These are phyloP conservation scores for Curvularia lunata DNA, from an alignment of 2,329 filamentous ascomycete species.

Conservation along the genomic window DNA sequence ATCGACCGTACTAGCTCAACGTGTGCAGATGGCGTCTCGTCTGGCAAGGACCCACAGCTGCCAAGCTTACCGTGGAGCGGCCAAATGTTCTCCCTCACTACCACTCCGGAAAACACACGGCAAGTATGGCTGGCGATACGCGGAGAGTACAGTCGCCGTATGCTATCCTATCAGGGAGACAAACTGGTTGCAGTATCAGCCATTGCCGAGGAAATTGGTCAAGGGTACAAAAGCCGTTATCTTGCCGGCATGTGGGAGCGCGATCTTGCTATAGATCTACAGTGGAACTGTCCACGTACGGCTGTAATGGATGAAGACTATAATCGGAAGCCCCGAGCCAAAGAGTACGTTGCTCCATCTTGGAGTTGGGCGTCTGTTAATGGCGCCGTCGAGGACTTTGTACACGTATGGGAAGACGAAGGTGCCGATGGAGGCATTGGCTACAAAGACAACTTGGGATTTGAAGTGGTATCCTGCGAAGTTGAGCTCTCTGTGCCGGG, in stretches of 20 bases:
- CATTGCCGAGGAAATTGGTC: conserved; percentile 15
- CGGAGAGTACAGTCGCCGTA: conserved; percentile 16
- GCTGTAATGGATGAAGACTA: neutral
- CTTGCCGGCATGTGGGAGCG: conserved; percentile 18
- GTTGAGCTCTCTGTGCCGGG: conserved; percentile 8
- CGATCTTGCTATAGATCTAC: conserved; percentile 12
- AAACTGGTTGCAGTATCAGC: conserved; percentile 16
- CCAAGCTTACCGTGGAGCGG: conserved; percentile 14
- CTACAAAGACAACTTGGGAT: conserved; percentile 6
- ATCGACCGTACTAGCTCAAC: conserved; percentile 6
- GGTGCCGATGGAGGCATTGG: conserved; percentile 2
- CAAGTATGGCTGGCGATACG: conserved; percentile 12
- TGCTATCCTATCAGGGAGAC: conserved; percentile 12
- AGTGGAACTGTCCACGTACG: conserved; percentile 7
- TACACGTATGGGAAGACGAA: conserved; percentile 5
- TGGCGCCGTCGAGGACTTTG: conserved; percentile 7
- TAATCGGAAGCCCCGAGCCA: conserved; percentile 3
- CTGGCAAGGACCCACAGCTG: conserved; percentile 11
- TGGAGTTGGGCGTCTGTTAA: conserved; percentile 19
- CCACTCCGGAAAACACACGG: conserved; percentile 6
- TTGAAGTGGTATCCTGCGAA: conserved; percentile 10
- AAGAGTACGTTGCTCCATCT: conserved; percentile 12
- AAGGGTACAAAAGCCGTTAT: conserved; percentile 7
- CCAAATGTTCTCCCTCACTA: conserved; percentile 8
- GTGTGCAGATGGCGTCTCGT: neutral